phyloP scores from a whole-genome alignment of 345 rosid genomes.

The Capsella bursapastoris region DNA sequence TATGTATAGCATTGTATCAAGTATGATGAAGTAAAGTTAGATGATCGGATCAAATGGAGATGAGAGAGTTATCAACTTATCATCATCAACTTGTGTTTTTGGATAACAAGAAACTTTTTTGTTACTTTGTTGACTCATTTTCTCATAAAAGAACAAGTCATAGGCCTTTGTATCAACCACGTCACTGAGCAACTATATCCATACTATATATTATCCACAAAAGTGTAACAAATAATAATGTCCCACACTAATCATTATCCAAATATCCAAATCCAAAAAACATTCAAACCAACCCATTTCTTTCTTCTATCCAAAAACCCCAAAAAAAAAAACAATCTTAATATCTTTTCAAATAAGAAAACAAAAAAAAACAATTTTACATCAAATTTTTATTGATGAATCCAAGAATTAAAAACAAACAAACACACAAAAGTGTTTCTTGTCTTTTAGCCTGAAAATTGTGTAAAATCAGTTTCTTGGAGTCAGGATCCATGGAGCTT shows the following conservation, averaged over 20 bases:
- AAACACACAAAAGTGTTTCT: constrained; percentile 25
- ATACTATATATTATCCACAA: constrained; percentile 33
- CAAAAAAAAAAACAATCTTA: constrained; percentile 37
- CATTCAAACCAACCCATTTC: constrained; percentile 36
- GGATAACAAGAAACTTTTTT: constrained; percentile 20
- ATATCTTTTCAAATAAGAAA: constrained; percentile 12
- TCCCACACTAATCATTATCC: constrained; percentile 38
- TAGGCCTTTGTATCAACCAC: constrained; percentile 26
- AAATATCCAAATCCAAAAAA: constrained; percentile 23
- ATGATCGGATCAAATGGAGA: constrained; percentile 12
- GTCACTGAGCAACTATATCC: constrained; percentile 37
- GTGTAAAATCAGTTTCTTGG: constrained; percentile 46
- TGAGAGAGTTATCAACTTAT: constrained; percentile 14
- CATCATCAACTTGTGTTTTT: neutral
- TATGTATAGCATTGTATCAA: neutral
- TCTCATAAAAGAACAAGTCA: constrained; percentile 3
- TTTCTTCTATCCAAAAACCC: constrained; percentile 19
- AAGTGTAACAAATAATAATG: constrained; percentile 7
- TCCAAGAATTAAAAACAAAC: constrained; percentile 39
- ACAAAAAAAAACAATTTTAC: constrained; percentile 7
- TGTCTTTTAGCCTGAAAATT: constrained; percentile 36
- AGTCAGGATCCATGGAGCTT: constrained; percentile 62
- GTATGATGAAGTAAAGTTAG: neutral
- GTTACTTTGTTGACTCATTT: neutral
- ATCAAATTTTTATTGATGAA: constrained; percentile 33